A percentile compares a stretch with the other conserved stretches of the same genome.
phyloP scores from a whole-genome alignment of 2,329 filamentous ascomycete genomes.

The Fusarium sp. region DNA sequence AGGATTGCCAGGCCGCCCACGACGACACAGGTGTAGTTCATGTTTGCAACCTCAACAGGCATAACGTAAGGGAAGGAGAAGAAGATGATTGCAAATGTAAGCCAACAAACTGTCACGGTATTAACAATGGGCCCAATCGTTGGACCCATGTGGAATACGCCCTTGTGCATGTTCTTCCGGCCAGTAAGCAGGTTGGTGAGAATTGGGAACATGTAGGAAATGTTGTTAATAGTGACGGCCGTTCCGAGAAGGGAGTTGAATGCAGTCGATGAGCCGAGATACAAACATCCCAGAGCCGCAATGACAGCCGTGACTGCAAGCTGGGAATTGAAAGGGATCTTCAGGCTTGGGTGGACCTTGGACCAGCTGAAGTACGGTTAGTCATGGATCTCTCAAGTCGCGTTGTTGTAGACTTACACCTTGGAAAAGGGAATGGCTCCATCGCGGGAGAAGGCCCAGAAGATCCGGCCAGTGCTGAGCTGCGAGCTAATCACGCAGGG shows the following conservation, averaged over 20 bases:
- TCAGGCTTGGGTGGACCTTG: neutral
- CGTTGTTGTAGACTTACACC: rapidly evolving
- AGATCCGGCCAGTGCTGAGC: slow-evolving; percentile 3
- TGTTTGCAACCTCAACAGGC: neutral
- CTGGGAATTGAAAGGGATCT: slow-evolving; percentile 1
- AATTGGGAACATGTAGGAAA: slow-evolving; percentile 1
- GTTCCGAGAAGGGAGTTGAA: slow-evolving; percentile 9
- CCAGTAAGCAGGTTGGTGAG: neutral
- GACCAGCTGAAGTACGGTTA: neutral
- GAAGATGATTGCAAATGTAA: neutral
- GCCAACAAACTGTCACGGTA: neutral
- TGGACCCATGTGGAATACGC: neutral
- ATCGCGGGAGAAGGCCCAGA: slow-evolving; percentile 11
- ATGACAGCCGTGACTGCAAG: neutral
- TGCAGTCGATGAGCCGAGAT: slow-evolving; percentile 3
- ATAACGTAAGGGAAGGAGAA: slow-evolving; percentile 11
- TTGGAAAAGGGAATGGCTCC: neutral
- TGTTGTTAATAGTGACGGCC: slow-evolving; percentile 2
- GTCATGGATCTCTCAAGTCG: rapidly evolving
- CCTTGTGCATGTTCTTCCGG: slow-evolving; percentile 4
- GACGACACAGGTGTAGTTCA: slow-evolving; percentile 12
- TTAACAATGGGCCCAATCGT: neutral
- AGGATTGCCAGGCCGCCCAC: neutral
- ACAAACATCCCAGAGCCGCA: neutral
- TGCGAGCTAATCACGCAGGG: neutral